Base-by-base conservation (phyloP, 768 basidiomycete genomes). In the Podaxis rugospora region DNA sequence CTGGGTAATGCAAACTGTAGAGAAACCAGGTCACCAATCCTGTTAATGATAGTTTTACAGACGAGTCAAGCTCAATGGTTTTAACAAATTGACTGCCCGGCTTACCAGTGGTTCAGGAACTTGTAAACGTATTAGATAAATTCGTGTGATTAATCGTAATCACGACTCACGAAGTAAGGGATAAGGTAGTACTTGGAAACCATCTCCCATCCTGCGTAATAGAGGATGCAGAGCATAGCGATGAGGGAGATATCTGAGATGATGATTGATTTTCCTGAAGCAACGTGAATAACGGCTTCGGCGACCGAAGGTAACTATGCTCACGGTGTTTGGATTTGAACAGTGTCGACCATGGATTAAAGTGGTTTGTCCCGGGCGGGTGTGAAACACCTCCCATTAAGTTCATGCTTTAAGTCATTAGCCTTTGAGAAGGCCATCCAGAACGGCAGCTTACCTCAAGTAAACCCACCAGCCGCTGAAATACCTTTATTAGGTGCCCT, bases 381-480 rank as follows among this genome's bases (percentile, higher is more conserved):
- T 83, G 79, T 68, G 73, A 75, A 57, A 76, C 81, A 28, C 67
- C 74, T 27, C 79, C 76, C 78, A 81, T 75, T 0, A 79, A 76
- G 62, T 86, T 84, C 65, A 65, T 70, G 44, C 74, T 74, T 42
- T 44, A 18, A 25, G 9, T 10, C 56, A 16, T n/a, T 27, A 40
- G 36, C 13, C 5, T 40, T 9, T 14, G n/a, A 39, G 42, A 13
- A 57, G n/a, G 47, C 28, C 23, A 11, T 25, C 11, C 6, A 58
- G n/a, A 1, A 9, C 51, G 27, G 13, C 6, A 2, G 62, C 69
- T 35, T 50, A 72, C 71, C 66, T 61, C 28, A 75, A 69, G 60
- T 76, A 76, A 4, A 71, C 59, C 71, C 73, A 76, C 75, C 71
- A 77, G n/a, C 76, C 74, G 46, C 72, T 72, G 53, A 40, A 14